Evolutionary conservation across 768 basidiomycete genomes (phyloP).

Genomic region (Leccinum rimulosum): DNA sequence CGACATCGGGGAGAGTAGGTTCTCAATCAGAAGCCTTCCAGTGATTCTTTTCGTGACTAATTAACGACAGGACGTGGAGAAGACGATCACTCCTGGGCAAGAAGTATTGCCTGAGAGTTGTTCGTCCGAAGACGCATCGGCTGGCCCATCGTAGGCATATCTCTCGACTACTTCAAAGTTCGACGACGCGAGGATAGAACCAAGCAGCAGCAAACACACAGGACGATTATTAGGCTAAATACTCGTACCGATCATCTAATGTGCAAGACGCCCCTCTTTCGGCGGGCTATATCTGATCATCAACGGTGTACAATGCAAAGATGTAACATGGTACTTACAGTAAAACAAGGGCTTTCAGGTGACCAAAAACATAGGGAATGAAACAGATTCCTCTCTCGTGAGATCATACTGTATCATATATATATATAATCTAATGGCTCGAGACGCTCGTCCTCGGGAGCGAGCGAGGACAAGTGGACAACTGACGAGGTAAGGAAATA

Average conservation of each 20-base stretch:
- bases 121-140: background rate
- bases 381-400: background rate
- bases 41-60: slow-evolving; percentile 1
- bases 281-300: background rate
- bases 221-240: background rate
- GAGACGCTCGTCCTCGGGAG: background rate
- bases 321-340: background rate
- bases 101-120: background rate
- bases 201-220: background rate
- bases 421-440: background rate
- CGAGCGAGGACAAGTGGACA: background rate
- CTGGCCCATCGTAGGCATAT: slow-evolving; percentile 1
- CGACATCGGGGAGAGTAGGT: slow-evolving; percentile 5
- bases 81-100: background rate
- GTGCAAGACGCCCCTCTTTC: background rate
- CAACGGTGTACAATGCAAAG: background rate
- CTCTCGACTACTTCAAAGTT: background rate
- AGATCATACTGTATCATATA: background rate
- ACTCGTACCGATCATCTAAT: background rate
- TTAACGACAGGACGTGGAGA: slow-evolving; percentile 7
- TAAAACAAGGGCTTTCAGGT: background rate
- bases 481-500: background rate
- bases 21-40: background rate
- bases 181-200: background rate
- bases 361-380: background rate